Percentiles rank a stretch among this genome's conserved stretches.
These are phyloP conservation scores for Rhizophora mangle DNA, from an alignment of 345 rosid genomes.

Conservation along the genomic window DNA sequence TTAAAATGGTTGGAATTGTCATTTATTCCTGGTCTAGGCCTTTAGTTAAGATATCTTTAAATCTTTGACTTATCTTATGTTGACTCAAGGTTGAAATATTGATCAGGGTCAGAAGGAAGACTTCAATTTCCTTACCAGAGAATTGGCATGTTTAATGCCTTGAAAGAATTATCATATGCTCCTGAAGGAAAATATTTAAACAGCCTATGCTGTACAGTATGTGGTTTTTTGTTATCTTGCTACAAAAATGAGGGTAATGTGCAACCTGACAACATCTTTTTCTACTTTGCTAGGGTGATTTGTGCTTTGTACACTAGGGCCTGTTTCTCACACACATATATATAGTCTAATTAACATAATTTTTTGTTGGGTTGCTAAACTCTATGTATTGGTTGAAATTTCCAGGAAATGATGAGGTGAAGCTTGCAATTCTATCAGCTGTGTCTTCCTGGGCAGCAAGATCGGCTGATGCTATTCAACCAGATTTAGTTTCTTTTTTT, in stretches of 20 bases:
- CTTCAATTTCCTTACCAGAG: constrained; percentile 87
- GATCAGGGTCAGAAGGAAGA: constrained; percentile 90
- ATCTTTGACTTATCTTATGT: constrained; percentile 12
- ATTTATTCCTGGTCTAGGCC: neutral
- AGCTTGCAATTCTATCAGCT: constrained; percentile 69
- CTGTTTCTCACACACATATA: no score
- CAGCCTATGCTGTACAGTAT: constrained; percentile 46
- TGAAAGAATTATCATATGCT: constrained; percentile 76
- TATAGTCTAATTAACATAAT: neutral
- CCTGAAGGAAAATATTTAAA: constrained; percentile 82
- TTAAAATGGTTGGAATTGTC: neutral
- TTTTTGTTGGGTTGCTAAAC: constrained; percentile 4
- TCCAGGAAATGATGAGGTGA: constrained; percentile 91
- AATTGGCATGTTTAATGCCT: constrained; percentile 75
- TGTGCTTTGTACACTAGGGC: no score
- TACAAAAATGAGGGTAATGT: constrained; percentile 81
- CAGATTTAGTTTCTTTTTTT: constrained; percentile 66
- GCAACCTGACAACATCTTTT: neutral
- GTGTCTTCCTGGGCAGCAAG: constrained; percentile 72
- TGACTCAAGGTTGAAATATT: constrained; percentile 20
- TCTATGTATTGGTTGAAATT: constrained; percentile 1
- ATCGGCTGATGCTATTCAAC: constrained; percentile 58
- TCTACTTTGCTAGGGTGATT: neutral
- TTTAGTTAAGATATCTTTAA: neutral
- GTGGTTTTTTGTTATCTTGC: constrained; percentile 63